Percentiles rank a stretch among this genome's conserved stretches.
Conservation (phyloP, 345 rosid genomes). For the Raphanus sativus region DNA sequence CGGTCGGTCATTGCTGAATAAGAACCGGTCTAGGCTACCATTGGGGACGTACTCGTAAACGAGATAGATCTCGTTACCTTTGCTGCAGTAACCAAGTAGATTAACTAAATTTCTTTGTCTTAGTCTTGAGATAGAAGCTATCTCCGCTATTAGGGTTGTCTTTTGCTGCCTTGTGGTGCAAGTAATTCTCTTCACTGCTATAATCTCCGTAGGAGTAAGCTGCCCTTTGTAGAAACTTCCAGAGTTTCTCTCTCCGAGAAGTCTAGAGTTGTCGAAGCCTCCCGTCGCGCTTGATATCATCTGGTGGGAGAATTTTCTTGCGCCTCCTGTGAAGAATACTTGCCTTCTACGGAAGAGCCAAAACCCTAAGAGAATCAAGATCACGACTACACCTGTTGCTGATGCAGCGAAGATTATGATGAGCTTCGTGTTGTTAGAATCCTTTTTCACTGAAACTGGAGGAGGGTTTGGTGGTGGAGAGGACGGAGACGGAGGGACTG, state of each 20-base stretch:
- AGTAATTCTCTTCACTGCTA: constrained; percentile 26
- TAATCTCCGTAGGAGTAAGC: constrained; percentile 19
- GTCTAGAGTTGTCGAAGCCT: constrained; percentile 14
- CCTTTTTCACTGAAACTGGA: not conserved
- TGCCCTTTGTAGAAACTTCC: constrained; percentile 33
- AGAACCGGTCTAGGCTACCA: constrained; percentile 50
- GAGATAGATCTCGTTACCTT: constrained; percentile 42
- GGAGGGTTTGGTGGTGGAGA: constrained; percentile 24
- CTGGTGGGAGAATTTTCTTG: constrained; percentile 23
- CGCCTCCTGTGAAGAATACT: constrained; percentile 11
- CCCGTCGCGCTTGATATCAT: constrained; percentile 24
- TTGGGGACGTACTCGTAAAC: constrained; percentile 53
- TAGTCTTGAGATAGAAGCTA: constrained; percentile 20
- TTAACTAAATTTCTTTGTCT: constrained; percentile 50
- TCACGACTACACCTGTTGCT: not conserved
- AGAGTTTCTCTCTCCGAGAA: constrained; percentile 21
- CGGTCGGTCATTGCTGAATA: constrained; percentile 35
- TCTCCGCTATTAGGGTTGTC: constrained; percentile 4
- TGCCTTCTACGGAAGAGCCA: not conserved
- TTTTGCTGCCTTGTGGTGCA: constrained; percentile 33
- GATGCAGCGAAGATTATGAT: constrained; percentile 3
- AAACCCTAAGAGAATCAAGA: not conserved
- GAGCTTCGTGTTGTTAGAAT: not conserved
- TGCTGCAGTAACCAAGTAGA: constrained; percentile 48
- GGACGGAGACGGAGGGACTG: constrained; percentile 9